Conservation (phyloP, 768 basidiomycete species). For the Cystofilobasidium ferigula region DNA sequence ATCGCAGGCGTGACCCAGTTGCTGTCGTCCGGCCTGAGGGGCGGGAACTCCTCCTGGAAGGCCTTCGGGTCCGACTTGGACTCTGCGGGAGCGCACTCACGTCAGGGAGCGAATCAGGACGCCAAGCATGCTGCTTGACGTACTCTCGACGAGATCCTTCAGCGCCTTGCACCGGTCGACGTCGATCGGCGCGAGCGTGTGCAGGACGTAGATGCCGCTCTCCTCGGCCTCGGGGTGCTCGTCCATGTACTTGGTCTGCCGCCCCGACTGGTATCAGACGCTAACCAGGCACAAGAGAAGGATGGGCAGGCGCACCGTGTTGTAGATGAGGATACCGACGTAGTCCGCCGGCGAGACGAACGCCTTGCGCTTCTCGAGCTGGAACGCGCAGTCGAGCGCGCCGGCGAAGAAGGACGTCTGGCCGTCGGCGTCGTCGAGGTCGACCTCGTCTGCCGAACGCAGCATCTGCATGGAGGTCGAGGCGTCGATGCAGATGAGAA, state of each 20-base stretch:
- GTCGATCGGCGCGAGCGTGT: constrained; percentile 62
- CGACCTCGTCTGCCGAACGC: not conserved
- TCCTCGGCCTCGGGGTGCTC: constrained; percentile 26
- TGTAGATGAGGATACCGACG: constrained; percentile 83
- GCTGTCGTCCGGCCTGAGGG: not conserved
- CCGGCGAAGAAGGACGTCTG: constrained; percentile 55
- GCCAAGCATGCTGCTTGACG: not conserved
- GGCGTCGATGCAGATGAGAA: constrained; percentile 92
- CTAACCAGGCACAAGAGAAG: not conserved
- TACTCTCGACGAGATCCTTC: constrained; percentile 57
- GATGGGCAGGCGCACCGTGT: constrained; percentile 54
- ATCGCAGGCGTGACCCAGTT: constrained; percentile 33
- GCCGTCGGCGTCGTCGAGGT: not conserved
- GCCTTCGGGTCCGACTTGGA: not conserved
- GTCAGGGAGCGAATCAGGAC: not conserved
- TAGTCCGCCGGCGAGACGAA: constrained; percentile 76
- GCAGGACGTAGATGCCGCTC: constrained; percentile 50
- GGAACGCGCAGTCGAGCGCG: constrained; percentile 70
- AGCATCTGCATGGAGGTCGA: constrained; percentile 68
- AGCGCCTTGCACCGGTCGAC: constrained; percentile 72
- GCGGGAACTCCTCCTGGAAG: constrained; percentile 5
- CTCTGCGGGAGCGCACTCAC: not conserved
- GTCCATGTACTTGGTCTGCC: not conserved
- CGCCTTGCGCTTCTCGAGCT: constrained; percentile 82
- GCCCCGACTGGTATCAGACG: not conserved